Percentiles rank a stretch among this genome's conserved stretches.
Evolutionary conservation across 805 yeast genomes (phyloP).

Genomic region (Yarrowia phangngaensis): DNA sequence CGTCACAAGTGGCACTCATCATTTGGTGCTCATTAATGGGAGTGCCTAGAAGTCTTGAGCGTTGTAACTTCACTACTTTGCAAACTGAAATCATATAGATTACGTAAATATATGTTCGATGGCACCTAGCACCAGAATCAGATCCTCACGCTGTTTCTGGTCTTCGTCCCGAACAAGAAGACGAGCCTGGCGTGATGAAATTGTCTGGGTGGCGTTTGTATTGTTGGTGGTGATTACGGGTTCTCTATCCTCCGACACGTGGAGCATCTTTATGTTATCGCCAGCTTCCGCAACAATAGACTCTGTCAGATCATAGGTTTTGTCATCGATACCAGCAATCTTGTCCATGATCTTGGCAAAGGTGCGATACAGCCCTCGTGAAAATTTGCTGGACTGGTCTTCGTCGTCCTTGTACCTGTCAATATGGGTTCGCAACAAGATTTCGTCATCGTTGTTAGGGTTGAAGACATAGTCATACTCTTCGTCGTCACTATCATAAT

Average conservation of each 20-base stretch:
- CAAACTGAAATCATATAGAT: neutral
- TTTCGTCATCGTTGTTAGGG: slow-evolving; percentile 25
- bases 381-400: neutral
- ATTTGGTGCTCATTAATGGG: no score
- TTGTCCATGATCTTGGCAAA: slow-evolving; percentile 26
- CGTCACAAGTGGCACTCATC: no score
- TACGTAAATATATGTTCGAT: neutral
- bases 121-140: slow-evolving; percentile 13
- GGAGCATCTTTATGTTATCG: neutral
- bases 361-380: slow-evolving; percentile 18
- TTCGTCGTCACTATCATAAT: slow-evolving; percentile 23
- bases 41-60: neutral
- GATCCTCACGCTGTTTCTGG: slow-evolving; percentile 16
- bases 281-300: neutral
- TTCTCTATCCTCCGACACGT: neutral
- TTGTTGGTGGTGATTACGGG: neutral
- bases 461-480: slow-evolving; percentile 27
- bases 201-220: neutral
- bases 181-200: slow-evolving; percentile 13
- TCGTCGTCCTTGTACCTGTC: slow-evolving; percentile 16
- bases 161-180: slow-evolving; percentile 18
- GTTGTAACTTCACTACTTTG: neutral
- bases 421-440: slow-evolving; percentile 23
- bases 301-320: slow-evolving; percentile 7
- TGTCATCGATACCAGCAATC: slow-evolving; percentile 23